Conservation (phyloP, 1,139 yeast genomes). For the Fermentozyma sake region DNA sequence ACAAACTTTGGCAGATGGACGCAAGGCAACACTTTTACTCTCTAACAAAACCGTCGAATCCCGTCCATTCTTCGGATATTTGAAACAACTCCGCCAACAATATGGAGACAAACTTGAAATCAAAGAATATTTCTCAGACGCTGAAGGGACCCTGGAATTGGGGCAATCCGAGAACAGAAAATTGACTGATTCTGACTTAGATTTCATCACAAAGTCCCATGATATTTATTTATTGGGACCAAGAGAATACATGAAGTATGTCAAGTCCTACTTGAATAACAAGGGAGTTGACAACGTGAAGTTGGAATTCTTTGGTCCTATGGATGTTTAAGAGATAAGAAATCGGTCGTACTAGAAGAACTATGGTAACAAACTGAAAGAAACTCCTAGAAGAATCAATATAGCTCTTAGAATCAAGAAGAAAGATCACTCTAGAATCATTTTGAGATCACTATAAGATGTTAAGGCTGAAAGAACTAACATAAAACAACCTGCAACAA, state of each 20-base stretch:
- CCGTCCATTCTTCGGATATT: conserved; percentile 26
- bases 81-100: conserved; percentile 13
- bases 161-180: conserved; percentile 5
- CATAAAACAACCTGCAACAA: too few relatives aligned
- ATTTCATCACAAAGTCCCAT: conserved; percentile 11
- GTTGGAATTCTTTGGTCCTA: conserved; percentile 22
- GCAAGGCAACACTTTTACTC: conserved; percentile 24
- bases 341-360: too few relatives aligned
- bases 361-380: too few relatives aligned
- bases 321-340: conserved; percentile 6
- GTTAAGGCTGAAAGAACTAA: too few relatives aligned
- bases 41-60: conserved; percentile 21
- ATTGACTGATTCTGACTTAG: conserved; percentile 11
- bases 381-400: too few relatives aligned
- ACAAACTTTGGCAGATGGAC: conserved; percentile 24
- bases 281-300: conserved; percentile 11
- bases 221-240: conserved; percentile 38
- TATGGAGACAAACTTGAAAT: conserved; percentile 16
- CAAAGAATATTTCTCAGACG: conserved; percentile 18
- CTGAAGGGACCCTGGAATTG: conserved; percentile 6
- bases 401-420: too few relatives aligned
- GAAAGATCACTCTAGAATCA: too few relatives aligned
- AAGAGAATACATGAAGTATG: conserved; percentile 26
- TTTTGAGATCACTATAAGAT: too few relatives aligned
- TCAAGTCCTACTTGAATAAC: conserved; percentile 14